A percentile compares a stretch with the other conserved stretches of the same genome.
phyloP scores from a whole-genome alignment of 1,139 yeast species.

The Lodderomyces orthopsilosis region DNA sequence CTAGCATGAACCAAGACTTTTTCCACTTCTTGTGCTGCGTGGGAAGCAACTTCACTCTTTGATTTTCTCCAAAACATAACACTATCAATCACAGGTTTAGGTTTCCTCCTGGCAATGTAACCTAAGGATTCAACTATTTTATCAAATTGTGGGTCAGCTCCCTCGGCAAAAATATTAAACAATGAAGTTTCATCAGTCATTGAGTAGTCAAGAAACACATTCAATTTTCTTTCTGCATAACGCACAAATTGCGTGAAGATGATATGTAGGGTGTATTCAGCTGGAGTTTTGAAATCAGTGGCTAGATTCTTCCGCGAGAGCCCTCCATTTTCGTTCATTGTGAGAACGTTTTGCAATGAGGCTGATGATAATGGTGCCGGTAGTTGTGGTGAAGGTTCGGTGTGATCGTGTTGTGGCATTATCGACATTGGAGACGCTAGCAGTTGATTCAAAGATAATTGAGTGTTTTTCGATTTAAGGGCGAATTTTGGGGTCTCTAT shows the following conservation, averaged over 20 bases:
- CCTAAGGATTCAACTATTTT: constrained; percentile 83
- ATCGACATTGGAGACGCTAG: constrained; percentile 24
- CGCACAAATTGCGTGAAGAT: constrained; percentile 94
- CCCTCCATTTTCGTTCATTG: constrained; percentile 18
- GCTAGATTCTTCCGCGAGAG: constrained; percentile 47
- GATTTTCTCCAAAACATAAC: constrained; percentile 98
- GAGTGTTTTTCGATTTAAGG: constrained; percentile 5
- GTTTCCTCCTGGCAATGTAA: constrained; percentile 83
- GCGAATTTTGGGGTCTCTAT: constrained; percentile 5
- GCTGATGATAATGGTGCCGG: constrained; percentile 29
- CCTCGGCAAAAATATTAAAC: constrained; percentile 78
- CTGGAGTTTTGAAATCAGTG: constrained; percentile 73
- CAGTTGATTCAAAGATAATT: constrained; percentile 12
- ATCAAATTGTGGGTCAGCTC: constrained; percentile 83
- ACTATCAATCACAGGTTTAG: constrained; percentile 94
- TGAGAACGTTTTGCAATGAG: constrained; percentile 21
- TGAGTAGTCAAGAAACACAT: constrained; percentile 68
- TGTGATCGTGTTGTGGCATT: constrained; percentile 16
- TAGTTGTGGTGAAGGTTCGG: constrained; percentile 33
- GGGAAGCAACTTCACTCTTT: constrained; percentile 76
- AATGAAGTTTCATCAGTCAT: constrained; percentile 76
- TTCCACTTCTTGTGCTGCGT: constrained; percentile 67
- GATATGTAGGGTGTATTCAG: constrained; percentile 92
- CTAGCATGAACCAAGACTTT: constrained; percentile 28
- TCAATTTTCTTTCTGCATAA: constrained; percentile 83